Base-by-base conservation (phyloP, 257 asterid genomes). In the Fraxinus quadrangulata region DNA sequence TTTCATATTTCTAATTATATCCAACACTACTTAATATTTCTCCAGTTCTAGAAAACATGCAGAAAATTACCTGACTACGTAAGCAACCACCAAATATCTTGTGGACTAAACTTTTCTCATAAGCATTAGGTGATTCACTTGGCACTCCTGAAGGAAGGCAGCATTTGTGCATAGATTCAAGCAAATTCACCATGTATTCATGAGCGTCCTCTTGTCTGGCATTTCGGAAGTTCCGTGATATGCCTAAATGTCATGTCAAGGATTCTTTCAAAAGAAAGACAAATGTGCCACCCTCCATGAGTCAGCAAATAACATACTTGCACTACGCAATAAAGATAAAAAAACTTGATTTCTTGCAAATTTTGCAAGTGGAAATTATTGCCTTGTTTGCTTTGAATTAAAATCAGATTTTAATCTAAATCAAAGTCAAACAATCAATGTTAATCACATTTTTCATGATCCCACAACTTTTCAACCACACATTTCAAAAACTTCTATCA, bases 201-300 rank as follows among this genome's bases (percentile, higher is more conserved):
- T 95, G 99, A 12, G 99, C 99, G 84, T 95, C 99, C 86, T 95
- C 99, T 86, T 95, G 99, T 78, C 97, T 88, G 11, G 96, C 87
- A 84, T 86, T 95, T 71, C 99, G 88, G 81, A 95, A 95, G 86
- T 76, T 95, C 71, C 99, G 89, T 13, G 98, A 93, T 90, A 95
- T 89, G 84, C 97, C 99, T 92, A 85, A 76, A 37, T 47, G 40
- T 49, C 75, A 70, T 71, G 23, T 92, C 67, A 94, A 94, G 90
- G 89, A 83, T 80, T 75, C 77, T 66, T 78, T 36, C 71, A 45
- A 10, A 80, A 65, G 23, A 72, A 75, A 63, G 37, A 45, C 13
- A 4, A 63, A 24, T 63, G 36, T 2, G 17, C 69, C 34, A 26
- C 17, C 6, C 36, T 11, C 33, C 34, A 36, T 37, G 17, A 70